phyloP scores from a whole-genome alignment of 495 filamentous ascomycete species.

The Neurospora sp. region DNA sequence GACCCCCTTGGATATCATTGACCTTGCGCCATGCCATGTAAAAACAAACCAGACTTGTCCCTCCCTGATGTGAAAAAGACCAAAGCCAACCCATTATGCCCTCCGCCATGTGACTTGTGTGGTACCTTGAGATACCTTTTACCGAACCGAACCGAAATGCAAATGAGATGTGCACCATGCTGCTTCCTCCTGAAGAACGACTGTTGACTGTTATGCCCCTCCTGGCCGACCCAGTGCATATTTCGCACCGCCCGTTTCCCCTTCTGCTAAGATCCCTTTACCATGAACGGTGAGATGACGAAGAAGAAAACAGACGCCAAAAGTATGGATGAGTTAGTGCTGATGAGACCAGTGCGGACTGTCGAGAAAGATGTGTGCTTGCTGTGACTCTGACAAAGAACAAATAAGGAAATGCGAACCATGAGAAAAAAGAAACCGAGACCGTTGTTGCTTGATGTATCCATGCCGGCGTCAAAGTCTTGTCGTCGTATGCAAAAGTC shows the following conservation, averaged over 20 bases:
- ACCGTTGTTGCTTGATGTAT: neutral
- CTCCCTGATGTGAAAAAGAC: neutral
- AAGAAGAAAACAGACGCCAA: neutral
- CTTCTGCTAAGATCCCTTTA: neutral
- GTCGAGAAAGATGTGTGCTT: neutral
- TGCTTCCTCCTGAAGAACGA: neutral
- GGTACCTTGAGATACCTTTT: neutral
- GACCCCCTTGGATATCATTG: neutral
- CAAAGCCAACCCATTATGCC: neutral
- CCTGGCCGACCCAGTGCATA: neutral
- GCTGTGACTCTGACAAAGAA: neutral
- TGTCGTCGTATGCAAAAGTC: neutral
- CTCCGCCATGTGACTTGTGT: neutral
- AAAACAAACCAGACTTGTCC: neutral
- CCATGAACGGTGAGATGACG: neutral
- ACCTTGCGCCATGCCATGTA: neutral
- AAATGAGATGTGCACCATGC: neutral
- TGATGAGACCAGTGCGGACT: neutral
- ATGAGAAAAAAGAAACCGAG: neutral
- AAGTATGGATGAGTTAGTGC: neutral
- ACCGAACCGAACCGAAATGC: neutral
- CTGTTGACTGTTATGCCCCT: neutral
- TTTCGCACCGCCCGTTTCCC: neutral
- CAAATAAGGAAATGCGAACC: neutral
- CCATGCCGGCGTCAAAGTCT: neutral